Evolutionary conservation across 2,329 filamentous ascomycete genomes (phyloP).

Genomic region (Diaporthe vaccinii): DNA sequence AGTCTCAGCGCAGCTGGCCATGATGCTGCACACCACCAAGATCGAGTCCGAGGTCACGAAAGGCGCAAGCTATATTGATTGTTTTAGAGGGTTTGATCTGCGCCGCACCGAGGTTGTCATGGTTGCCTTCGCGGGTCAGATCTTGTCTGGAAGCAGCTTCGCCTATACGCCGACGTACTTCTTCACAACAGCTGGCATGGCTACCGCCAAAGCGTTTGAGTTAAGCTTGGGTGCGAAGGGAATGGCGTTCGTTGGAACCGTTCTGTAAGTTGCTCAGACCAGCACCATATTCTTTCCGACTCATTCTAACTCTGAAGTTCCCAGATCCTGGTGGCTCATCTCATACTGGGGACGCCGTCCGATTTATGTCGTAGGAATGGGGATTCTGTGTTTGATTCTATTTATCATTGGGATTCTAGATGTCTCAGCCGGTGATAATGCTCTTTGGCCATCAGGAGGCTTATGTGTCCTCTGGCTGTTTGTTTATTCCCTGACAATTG

Average conservation of each 20-base stretch:
- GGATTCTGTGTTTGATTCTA: background rate
- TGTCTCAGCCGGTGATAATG: conserved; percentile 1
- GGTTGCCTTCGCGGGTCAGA: conserved; percentile 52
- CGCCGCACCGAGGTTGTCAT: conserved; percentile 55
- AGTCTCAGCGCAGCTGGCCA: conserved; percentile 53
- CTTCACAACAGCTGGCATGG: conserved; percentile 55
- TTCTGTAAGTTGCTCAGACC: conserved; percentile 56
- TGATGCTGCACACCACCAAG: conserved; percentile 59
- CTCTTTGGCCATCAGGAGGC: conserved; percentile 12
- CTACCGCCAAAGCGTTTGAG: conserved; percentile 49
- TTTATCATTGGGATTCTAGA: conserved; percentile 1
- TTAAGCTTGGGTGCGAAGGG: conserved; percentile 56
- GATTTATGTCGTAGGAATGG: conserved; percentile 18
- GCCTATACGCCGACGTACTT: conserved; percentile 57
- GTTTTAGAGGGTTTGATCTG: conserved; percentile 57
- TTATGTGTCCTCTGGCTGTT: conserved; percentile 13
- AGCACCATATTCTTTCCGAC: background rate
- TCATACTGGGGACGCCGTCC: conserved; percentile 23
- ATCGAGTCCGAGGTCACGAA: conserved; percentile 51
- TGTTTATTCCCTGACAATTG: conserved; percentile 9
- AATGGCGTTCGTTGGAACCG: conserved; percentile 58
- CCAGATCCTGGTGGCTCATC: conserved; percentile 23
- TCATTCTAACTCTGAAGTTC: background rate
- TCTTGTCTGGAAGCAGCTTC: conserved; percentile 53
- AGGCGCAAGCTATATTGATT: conserved; percentile 56